Base-by-base conservation (phyloP, 495 filamentous ascomycete species). In the Podospora didyma region DNA sequence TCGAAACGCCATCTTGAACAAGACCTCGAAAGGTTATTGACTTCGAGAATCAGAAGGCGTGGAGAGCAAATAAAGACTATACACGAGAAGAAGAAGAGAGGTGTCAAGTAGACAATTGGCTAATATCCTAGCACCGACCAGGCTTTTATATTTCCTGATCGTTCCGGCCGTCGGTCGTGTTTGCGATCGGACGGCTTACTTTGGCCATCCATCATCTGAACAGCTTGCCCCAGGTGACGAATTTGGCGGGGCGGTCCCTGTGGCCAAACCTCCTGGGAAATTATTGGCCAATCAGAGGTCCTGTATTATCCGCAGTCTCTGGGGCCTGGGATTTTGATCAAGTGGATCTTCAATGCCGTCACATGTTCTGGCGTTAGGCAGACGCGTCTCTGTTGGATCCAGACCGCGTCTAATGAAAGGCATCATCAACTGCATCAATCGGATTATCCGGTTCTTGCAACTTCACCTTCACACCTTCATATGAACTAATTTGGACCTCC, bases 1-100 rank as follows among this genome's bases (percentile, higher is more conserved):
- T 56, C 74, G 69, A 59, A 76, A 60, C 54, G 78, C 75, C 82
- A 85, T 82, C 49, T 31, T 31, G 26, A 31, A 31, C 26, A 9
- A 31, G 26, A 50, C 68, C 54, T 42, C 12, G 39, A 14, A 10
- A 16, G 39, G n/a, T 42, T 7, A 37, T 10, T 16, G 34, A 37
- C 16, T 37, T 1, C 9, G 9, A 37, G 9, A 7, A 37, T 7
- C 34, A 10, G 9, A 37, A 37, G 16, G 57, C 24, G 53, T 31
- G 26, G 26, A 31, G 3, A 31, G 26, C 26, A 31, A 31, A 31
- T n/a, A n/a, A n/a, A n/a, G n/a, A n/a, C n/a, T n/a, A 31, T 31
- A 31, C 26, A 31, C 3, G 26, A 9, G 26, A 31, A 31, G 26
- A 31, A 3, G 26, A 31, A 31, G 4, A 31, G 9, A 31, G 26